Evolutionary conservation across 768 basidiomycete species (phyloP).

Genomic region (Suillus subluteus): DNA sequence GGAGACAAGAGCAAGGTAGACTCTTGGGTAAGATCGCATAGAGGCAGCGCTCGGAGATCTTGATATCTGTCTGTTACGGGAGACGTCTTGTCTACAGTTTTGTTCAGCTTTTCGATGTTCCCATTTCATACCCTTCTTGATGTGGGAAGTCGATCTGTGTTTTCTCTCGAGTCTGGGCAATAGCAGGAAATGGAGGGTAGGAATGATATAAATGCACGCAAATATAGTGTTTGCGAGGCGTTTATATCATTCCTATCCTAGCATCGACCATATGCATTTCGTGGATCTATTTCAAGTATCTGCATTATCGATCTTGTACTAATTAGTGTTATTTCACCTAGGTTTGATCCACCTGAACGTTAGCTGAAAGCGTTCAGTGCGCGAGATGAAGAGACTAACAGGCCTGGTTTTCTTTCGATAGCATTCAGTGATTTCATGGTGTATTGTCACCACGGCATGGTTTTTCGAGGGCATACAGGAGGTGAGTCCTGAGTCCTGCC

Average conservation of each 20-base stretch:
- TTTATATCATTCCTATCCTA: not conserved
- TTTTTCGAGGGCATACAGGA: no score
- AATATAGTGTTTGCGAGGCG: not conserved
- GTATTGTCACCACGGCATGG: no score
- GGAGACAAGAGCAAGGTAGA: slow-evolving; percentile 64
- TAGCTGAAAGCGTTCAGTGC: no score
- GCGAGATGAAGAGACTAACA: no score
- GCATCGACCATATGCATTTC: not conserved
- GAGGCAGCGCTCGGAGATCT: not conserved
- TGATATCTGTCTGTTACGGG: not conserved
- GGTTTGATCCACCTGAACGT: no score
- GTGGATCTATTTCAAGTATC: no score
- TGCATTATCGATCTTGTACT: no score
- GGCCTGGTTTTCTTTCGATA: no score
- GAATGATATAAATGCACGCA: not conserved
- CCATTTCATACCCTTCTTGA: not conserved
- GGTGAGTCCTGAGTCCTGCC: no score
- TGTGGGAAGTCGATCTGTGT: not conserved
- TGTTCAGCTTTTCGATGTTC: not conserved
- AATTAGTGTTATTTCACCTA: no score
- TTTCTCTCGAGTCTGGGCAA: not conserved
- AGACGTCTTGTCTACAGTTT: not conserved
- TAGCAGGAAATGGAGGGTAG: not conserved
- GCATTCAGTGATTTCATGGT: no score
- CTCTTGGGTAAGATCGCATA: slow-evolving; percentile 49